These are phyloP conservation scores for Aristolochia contorta DNA, from an alignment of 164 flowering plant species.

Conservation along the genomic window DNA sequence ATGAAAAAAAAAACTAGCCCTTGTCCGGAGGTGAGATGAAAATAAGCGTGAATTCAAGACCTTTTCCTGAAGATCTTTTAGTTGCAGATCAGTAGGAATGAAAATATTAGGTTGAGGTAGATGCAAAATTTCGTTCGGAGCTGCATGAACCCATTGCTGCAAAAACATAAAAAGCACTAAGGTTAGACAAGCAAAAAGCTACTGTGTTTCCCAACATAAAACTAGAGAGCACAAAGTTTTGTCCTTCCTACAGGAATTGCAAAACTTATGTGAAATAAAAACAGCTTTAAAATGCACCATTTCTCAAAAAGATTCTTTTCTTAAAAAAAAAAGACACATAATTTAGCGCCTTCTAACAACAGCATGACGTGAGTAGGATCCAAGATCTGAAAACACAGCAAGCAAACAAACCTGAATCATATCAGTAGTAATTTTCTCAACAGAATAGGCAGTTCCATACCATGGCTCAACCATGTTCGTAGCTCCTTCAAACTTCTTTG, in stretches of 20 bases:
- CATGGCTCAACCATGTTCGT: conserved; percentile 85
- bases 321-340: too few species aligned
- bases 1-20: too few species aligned
- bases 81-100: conserved; percentile 78
- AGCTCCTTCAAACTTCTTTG: conserved; percentile 76
- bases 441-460: conserved; percentile 82
- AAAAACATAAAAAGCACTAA: background rate
- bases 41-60: conserved; percentile 18
- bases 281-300: too few species aligned
- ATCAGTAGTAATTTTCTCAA: conserved; percentile 41
- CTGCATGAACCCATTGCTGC: conserved; percentile 44
- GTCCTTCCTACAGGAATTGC: too few species aligned
- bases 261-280: too few species aligned
- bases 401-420: conserved; percentile 52
- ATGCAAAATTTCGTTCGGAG: conserved; percentile 64
- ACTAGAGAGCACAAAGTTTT: too few species aligned
- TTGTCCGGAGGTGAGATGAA: background rate
- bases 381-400: conserved; percentile 2
- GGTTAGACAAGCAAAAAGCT: too few species aligned
- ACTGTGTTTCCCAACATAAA: too few species aligned
- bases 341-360: too few species aligned
- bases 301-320: too few species aligned
- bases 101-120: conserved; percentile 72
- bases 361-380: background rate
- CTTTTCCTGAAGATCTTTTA: conserved; percentile 48